Conservation (phyloP, 2,329 filamentous ascomycete genomes). For the Aspergillus pseudonomiae region DNA sequence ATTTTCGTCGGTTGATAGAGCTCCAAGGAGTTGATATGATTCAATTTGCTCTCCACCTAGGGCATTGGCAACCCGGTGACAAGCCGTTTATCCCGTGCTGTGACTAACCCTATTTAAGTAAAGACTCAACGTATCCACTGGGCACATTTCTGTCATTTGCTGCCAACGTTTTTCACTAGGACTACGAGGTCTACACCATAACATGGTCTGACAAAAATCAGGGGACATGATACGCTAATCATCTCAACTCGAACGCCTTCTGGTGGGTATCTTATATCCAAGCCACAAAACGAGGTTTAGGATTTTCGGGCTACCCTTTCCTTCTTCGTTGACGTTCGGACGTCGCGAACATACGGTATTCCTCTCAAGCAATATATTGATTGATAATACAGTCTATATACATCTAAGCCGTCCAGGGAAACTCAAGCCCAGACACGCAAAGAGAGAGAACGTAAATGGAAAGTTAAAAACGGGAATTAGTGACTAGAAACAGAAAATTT, state of each 20-base stretch:
- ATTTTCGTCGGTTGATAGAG: background rate
- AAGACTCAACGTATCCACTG: background rate
- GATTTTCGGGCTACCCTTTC: background rate
- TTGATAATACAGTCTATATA: background rate
- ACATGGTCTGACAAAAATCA: background rate
- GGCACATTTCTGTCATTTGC: background rate
- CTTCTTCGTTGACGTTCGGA: background rate
- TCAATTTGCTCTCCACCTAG: background rate
- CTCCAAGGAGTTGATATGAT: background rate
- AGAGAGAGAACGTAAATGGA: too few species aligned
- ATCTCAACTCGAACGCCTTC: background rate
- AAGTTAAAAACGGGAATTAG: background rate
- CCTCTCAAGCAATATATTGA: background rate
- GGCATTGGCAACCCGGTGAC: background rate
- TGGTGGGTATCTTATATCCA: background rate
- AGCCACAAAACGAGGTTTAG: background rate
- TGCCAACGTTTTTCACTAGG: background rate
- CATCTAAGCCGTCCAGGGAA: background rate
- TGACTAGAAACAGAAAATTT: conserved; percentile 57
- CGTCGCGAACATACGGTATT: background rate
- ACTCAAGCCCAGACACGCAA: background rate
- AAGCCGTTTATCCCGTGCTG: background rate
- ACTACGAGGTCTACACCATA: background rate
- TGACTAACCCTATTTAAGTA: background rate
- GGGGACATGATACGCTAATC: background rate